A percentile compares a stretch with the other conserved stretches of the same genome.
phyloP scores from a whole-genome alignment of 257 asterid genomes.

The Parsonsia alboflavescens region DNA sequence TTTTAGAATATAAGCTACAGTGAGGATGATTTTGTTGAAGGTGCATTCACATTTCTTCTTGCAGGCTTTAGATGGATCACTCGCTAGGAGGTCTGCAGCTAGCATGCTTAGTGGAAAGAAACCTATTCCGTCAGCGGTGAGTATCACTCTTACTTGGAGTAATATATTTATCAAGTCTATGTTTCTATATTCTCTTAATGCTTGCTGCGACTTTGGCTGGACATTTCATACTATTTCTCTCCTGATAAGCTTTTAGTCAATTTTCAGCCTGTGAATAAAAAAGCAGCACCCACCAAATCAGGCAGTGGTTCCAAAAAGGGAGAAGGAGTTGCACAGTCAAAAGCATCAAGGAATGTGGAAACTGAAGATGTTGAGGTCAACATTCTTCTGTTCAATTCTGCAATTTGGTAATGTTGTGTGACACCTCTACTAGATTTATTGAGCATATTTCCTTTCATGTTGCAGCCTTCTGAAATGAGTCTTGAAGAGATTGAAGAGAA shows the following conservation, averaged over 20 bases:
- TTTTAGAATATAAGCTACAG: neutral
- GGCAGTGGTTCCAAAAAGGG: conserved; percentile 53
- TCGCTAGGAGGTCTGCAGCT: conserved; percentile 83
- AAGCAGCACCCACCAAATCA: conserved; percentile 57
- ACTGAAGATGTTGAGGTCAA: conserved; percentile 88
- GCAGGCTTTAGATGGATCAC: conserved; percentile 66
- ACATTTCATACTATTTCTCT: neutral
- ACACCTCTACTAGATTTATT: conserved; percentile 10
- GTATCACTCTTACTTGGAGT: conserved; percentile 18
- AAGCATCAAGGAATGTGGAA: conserved; percentile 59
- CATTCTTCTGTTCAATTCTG: neutral
- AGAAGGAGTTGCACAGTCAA: conserved; percentile 65
- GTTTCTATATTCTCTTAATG: neutral
- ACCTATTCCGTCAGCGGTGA: conserved; percentile 70
- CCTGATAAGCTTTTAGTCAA: neutral
- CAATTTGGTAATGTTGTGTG: conserved; percentile 9
- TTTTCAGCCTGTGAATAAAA: conserved; percentile 73
- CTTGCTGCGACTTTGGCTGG: neutral
- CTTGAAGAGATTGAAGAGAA: conserved; percentile 92
- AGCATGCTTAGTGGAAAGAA: conserved; percentile 97
- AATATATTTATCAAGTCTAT: neutral
- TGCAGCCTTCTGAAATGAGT: conserved; percentile 93
- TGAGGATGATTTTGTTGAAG: neutral
- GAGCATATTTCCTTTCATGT: conserved; percentile 16
- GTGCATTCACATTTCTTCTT: conserved; percentile 11